Percentiles rank a stretch among this genome's conserved stretches.
Conservation (phyloP, 2,329 filamentous ascomycete genomes). For the Ophiocordyceps robertsii region DNA sequence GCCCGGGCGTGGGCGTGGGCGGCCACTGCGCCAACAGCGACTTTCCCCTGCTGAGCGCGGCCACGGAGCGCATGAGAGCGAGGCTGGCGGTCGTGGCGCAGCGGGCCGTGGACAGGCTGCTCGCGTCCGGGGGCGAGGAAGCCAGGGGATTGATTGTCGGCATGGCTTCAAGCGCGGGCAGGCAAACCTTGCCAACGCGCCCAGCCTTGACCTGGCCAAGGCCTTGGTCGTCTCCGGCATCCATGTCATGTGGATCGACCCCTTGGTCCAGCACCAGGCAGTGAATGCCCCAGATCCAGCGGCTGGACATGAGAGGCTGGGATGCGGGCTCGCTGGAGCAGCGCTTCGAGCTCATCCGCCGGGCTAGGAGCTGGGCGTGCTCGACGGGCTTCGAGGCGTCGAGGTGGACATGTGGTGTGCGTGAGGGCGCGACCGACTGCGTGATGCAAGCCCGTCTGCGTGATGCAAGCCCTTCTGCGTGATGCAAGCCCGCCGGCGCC, state of each 20-base stretch:
- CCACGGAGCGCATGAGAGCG: constrained; percentile 27
- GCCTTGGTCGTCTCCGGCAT: constrained; percentile 20
- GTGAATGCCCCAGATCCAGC: constrained; percentile 26
- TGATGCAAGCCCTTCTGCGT: too few relatives aligned
- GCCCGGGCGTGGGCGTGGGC: constrained; percentile 35
- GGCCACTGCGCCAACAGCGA: constrained; percentile 36
- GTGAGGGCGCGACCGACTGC: too few relatives aligned
- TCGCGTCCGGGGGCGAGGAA: not conserved
- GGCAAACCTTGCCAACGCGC: constrained; percentile 31
- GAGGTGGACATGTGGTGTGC: constrained; percentile 26
- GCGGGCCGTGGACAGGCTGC: constrained; percentile 18
- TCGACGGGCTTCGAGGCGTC: constrained; percentile 19
- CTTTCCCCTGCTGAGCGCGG: constrained; percentile 31
- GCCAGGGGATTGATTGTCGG: constrained; percentile 29
- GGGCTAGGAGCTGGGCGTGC: constrained; percentile 24
- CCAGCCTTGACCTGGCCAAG: constrained; percentile 27
- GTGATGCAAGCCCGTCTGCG: too few relatives aligned
- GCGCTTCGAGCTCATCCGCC: constrained; percentile 27
- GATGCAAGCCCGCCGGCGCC: too few relatives aligned
- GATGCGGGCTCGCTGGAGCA: constrained; percentile 17
- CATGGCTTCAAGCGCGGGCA: constrained; percentile 36
- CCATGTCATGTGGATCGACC: constrained; percentile 30
- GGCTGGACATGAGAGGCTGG: constrained; percentile 25
- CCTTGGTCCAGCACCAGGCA: constrained; percentile 26
- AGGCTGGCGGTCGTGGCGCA: constrained; percentile 26